Evolutionary conservation across 257 asterid species (phyloP).

Genomic region (Penstemon davidsonii): DNA sequence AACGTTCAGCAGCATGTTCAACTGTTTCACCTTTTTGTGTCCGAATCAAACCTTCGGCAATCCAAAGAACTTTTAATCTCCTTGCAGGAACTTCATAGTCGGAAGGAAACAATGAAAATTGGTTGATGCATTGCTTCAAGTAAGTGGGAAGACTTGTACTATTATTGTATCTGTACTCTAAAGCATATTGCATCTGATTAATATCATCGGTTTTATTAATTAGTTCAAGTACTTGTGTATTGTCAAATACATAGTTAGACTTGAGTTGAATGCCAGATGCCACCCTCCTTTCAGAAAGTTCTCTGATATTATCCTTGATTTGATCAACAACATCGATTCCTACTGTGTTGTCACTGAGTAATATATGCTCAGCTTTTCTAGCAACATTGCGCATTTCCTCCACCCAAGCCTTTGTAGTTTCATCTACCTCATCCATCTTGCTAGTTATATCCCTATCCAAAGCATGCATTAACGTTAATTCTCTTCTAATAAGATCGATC

Average conservation of each 20-base stretch:
- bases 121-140: slow-evolving; percentile 16
- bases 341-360: not conserved
- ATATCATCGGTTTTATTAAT: not conserved
- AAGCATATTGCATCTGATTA: no score
- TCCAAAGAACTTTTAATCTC: slow-evolving; percentile 33
- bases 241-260: no score
- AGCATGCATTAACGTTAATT: slow-evolving; percentile 20
- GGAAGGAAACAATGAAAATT: slow-evolving; percentile 27
- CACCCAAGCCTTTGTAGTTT: slow-evolving; percentile 1
- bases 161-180: no score
- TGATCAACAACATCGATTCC: not conserved
- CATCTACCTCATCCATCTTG: slow-evolving; percentile 2
- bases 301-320: slow-evolving; percentile 9
- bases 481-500: slow-evolving; percentile 14
- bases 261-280: slow-evolving; percentile 21
- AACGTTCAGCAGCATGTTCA: slow-evolving; percentile 4
- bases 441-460: not conserved
- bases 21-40: not conserved
- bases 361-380: not conserved
- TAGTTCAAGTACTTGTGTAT: not conserved
- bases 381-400: slow-evolving; percentile 4
- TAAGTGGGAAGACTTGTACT: not conserved
- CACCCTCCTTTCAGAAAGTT: slow-evolving; percentile 14
- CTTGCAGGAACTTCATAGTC: slow-evolving; percentile 18
- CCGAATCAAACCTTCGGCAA: slow-evolving; percentile 26